These are phyloP conservation scores for Tanacetum coccineum DNA, from an alignment of 129 eudicot genomes.

Conservation along the genomic window DNA sequence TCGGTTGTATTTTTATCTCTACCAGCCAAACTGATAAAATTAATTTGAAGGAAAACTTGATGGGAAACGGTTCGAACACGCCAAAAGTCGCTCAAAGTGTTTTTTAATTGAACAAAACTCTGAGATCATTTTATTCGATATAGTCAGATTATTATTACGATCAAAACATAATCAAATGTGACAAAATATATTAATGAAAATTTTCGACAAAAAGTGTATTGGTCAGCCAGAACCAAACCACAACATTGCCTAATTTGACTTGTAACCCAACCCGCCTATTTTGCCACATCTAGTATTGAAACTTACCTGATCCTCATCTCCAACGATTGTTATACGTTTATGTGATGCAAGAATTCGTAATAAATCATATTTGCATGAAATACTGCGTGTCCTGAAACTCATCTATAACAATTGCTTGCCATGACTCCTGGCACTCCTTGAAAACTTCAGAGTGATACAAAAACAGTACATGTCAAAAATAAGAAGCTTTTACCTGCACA, in stretches of 20 bases:
- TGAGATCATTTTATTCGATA: not conserved
- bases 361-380: conserved; percentile 83
- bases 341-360: conserved; percentile 75
- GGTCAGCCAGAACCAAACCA: not conserved
- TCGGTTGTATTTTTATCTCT: not conserved
- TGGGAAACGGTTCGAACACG: not conserved
- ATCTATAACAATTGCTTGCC: conserved; percentile 90
- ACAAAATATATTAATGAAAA: not conserved
- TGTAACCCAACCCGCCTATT: not conserved
- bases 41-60: not conserved
- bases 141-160: not conserved
- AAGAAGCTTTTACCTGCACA: conserved; percentile 8
- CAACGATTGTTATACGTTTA: conserved; percentile 78
- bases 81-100: not conserved
- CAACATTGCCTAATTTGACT: not conserved
- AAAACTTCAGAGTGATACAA: conserved; percentile 39
- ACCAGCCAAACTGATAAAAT: not conserved
- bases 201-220: not conserved
- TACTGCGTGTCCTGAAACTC: conserved; percentile 98
- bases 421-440: conserved; percentile 67
- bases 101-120: not conserved
- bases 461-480: conserved; percentile 17
- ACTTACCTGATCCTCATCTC: conserved; percentile 95
- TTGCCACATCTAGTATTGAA: conserved; percentile 2
- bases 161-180: too few relatives aligned